These are phyloP conservation scores for Mollisiaceae sp. DNA, from an alignment of 2,329 filamentous ascomycete species.

Conservation along the genomic window DNA sequence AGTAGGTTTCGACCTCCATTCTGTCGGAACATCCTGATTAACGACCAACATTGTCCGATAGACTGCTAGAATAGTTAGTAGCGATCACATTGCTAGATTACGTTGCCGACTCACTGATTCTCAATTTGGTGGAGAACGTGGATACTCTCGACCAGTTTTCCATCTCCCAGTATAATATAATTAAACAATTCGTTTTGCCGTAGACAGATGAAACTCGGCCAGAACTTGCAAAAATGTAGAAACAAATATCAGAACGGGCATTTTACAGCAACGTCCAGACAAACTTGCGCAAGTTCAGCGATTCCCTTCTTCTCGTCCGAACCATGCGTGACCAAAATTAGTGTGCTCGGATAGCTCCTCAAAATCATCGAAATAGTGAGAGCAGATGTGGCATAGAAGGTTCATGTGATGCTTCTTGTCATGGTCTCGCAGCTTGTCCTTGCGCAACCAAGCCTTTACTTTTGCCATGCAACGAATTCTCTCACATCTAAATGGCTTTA, in stretches of 20 bases:
- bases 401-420: conserved; percentile 9
- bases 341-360: conserved; percentile 8
- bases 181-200: conserved; percentile 1
- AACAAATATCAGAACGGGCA: background rate
- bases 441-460: conserved; percentile 11
- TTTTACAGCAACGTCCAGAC: background rate
- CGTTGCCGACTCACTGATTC: background rate
- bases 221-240: background rate
- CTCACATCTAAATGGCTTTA: conserved; percentile 15
- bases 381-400: conserved; percentile 9
- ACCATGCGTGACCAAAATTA: background rate
- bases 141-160: background rate
- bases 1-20: no score
- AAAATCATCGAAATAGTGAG: conserved; percentile 11
- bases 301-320: background rate
- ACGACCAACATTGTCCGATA: no score
- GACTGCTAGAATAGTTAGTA: no score
- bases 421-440: conserved; percentile 20
- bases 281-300: background rate
- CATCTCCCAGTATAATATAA: background rate
- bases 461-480: conserved; percentile 1
- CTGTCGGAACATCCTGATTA: no score
- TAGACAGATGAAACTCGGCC: background rate
- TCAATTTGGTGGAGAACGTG: background rate
- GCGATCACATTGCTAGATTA: background rate